Percentiles rank a stretch among this genome's conserved stretches.
phyloP scores from a whole-genome alignment of 192 early-diverging fungal species.

The Linnemannia exigua region DNA sequence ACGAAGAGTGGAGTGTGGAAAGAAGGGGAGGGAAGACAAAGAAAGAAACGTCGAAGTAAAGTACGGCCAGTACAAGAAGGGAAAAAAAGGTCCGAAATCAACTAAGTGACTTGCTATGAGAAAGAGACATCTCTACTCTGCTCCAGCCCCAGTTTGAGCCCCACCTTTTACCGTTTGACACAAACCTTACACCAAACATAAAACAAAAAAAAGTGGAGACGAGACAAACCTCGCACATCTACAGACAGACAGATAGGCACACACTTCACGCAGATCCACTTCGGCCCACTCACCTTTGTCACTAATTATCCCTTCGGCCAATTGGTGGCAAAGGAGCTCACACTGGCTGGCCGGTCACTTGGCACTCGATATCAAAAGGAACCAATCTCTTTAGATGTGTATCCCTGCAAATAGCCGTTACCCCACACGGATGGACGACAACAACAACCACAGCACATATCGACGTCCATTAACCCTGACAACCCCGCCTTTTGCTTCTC shows the following conservation, averaged over 20 bases:
- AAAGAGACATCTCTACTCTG: neutral
- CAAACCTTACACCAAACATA: too few species aligned
- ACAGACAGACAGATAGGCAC: too few species aligned
- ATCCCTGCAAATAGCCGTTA: neutral
- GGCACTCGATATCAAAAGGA: neutral
- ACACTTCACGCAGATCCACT: too few species aligned
- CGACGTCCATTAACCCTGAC: neutral
- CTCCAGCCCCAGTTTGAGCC: neutral
- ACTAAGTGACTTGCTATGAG: neutral
- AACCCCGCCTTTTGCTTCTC: neutral
- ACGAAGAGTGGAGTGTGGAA: neutral
- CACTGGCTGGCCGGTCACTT: neutral
- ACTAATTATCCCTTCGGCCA: too few species aligned
- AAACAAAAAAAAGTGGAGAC: neutral
- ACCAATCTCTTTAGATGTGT: neutral
- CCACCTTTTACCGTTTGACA: neutral
- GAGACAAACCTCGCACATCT: too few species aligned
- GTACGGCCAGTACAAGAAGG: too few species aligned
- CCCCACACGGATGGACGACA: neutral
- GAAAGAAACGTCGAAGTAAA: neutral
- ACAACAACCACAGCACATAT: neutral
- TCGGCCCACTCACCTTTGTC: neutral
- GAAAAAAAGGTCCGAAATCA: neutral
- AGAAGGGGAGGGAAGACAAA: neutral
- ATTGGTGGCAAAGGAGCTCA: neutral